Conservation (phyloP, 306 rosid genomes). For the Rubus idaeus region DNA sequence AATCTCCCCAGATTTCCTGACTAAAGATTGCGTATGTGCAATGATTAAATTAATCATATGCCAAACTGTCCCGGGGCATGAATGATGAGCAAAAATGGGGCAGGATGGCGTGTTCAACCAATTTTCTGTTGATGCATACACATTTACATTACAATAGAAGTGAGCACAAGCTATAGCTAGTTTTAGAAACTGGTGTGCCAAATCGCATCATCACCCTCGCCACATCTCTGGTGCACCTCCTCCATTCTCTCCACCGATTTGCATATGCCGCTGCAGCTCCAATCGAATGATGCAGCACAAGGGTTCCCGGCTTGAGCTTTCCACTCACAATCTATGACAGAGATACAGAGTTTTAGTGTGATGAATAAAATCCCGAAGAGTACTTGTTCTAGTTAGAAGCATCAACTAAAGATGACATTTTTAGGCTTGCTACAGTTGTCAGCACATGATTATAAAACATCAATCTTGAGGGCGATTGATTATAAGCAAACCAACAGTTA, state of each 20-base stretch:
- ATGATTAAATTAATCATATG: conserved; percentile 33
- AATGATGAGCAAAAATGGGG: conserved; percentile 42
- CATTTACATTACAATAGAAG: conserved; percentile 30
- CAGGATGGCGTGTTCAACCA: conserved; percentile 31
- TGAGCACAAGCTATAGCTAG: not conserved
- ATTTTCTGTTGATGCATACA: conserved; percentile 6
- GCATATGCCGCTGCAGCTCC: conserved; percentile 71
- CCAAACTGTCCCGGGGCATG: conserved; percentile 39
- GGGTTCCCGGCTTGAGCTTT: conserved; percentile 64
- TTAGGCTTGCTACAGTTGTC: not conserved
- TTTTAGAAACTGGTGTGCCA: conserved; percentile 60
- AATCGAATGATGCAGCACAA: conserved; percentile 59
- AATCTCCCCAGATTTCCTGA: not conserved
- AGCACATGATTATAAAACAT: not conserved
- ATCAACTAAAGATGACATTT: not conserved
- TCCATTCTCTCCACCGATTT: conserved; percentile 68
- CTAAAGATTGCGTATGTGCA: conserved; percentile 20
- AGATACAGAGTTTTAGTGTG: not conserved
- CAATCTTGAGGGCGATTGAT: not conserved
- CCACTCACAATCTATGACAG: conserved; percentile 55
- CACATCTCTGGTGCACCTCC: conserved; percentile 56
- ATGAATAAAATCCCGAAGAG: not conserved
- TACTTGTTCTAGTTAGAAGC: not conserved
- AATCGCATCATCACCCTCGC: conserved; percentile 60
- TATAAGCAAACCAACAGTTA: not conserved